These are phyloP conservation scores for Lanzia echinophila DNA, from an alignment of 2,329 filamentous ascomycete genomes.

Conservation along the genomic window DNA sequence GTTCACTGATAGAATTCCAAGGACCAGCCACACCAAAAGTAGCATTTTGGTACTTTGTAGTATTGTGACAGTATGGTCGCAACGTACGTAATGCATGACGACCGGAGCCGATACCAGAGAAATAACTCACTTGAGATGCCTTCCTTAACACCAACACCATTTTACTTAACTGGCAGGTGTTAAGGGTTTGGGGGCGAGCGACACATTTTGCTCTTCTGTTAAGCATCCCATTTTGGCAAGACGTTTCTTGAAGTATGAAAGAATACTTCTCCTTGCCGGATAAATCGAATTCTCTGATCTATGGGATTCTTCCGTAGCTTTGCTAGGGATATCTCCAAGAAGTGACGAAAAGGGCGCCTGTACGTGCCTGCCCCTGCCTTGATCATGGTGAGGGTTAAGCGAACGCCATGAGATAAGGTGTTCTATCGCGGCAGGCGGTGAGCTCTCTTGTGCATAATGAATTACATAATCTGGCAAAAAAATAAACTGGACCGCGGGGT, in stretches of 20 bases:
- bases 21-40: constrained; percentile 13
- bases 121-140: no score
- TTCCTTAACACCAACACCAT: no score
- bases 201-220: no score
- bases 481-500: background rate
- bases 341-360: background rate
- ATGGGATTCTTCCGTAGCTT: background rate
- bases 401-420: no score
- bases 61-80: no score
- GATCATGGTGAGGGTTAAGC: background rate
- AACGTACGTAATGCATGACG: no score
- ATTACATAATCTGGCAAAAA: constrained; percentile 2
- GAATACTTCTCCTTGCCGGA: constrained; percentile 2
- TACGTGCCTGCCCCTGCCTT: background rate
- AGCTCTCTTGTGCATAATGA: background rate
- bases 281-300: background rate
- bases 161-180: no score
- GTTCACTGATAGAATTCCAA: constrained; percentile 9
- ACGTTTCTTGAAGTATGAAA: no score
- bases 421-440: background rate
- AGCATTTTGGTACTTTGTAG: background rate
- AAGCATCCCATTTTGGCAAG: no score
- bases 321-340: background rate
- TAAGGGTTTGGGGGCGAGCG: no score
- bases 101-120: no score